Evolutionary conservation across 2,329 filamentous ascomycete species (phyloP), one percentile per base, ranked within the genome.

Genomic region (Penicillium italicum): DNA sequence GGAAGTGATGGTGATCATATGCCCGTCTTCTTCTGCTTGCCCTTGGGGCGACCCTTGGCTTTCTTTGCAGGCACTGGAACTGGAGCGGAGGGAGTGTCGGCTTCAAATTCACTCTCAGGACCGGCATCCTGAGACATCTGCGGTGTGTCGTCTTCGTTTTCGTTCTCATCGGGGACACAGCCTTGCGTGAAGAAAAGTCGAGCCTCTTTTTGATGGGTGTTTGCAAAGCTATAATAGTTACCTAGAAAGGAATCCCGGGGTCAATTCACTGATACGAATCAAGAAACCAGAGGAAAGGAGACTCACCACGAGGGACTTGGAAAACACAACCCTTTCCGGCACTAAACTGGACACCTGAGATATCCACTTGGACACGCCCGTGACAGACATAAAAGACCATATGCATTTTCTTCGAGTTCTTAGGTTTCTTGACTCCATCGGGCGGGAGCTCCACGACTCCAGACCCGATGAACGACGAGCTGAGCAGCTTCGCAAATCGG

Each of bases 341-440:
- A 54, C 88, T 85, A 71, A 99, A 97, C 56, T 74, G 72, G 7
- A 77, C 71, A 5, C 73, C 74, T 7, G 72, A 73, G 12, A 77
- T 89, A 28, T 85, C 88, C 20, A 96, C 92, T 62, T 85, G 80
- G 20, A 97, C 91, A 61, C 88, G 86, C 22, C 94, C 94, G 42
- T 84, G 82, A 64, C 91, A 87, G 30, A 99, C 88, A 66, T 96
- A 97, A 73, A 97, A 97, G 1, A 89, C 87, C 88, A 99, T 94
- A 70, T 97, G 91, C 90, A 97, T 97, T 77, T 89, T 92, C 60
- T 93, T 83, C 34, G 89, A 89, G 74, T 97, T 97, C 80, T 97
- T 97, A 46, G 87, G 84, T 64, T 87, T 85, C 79, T 99, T 99
- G 69, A 89, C 85, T 31, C 89, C 85, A 2, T 88, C 87, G 0